Evolutionary conservation across 345 rosid species (phyloP).

Genomic region (Bruguiera gymnorhiza): DNA sequence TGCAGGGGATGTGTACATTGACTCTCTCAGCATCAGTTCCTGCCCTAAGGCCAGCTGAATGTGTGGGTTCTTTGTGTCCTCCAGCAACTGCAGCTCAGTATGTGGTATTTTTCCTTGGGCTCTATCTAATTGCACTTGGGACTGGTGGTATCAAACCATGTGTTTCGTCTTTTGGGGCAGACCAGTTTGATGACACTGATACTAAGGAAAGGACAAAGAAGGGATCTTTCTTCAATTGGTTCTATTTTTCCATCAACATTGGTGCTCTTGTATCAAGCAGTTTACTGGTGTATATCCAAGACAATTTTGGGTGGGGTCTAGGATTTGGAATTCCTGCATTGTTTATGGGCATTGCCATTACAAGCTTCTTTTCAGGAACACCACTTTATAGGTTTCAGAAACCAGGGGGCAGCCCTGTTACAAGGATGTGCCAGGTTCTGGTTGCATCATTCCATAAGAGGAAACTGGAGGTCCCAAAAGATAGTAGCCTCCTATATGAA

Average conservation of each 20-base stretch:
- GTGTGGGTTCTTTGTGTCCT: slow-evolving; percentile 61
- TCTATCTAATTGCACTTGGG: slow-evolving; percentile 84
- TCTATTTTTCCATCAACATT: slow-evolving; percentile 82
- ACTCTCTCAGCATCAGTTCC: slow-evolving; percentile 87
- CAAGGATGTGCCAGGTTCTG: slow-evolving; percentile 78
- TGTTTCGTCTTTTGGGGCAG: slow-evolving; percentile 92
- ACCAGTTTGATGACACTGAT: slow-evolving; percentile 92
- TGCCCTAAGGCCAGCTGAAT: slow-evolving; percentile 61
- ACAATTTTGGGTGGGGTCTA: slow-evolving; percentile 87
- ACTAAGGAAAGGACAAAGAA: slow-evolving; percentile 68
- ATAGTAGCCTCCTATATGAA: slow-evolving; percentile 62
- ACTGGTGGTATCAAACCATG: slow-evolving; percentile 98
- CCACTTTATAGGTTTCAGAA: slow-evolving; percentile 80
- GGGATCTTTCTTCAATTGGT: slow-evolving; percentile 96
- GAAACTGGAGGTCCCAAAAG: slow-evolving; percentile 52
- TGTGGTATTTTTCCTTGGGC: slow-evolving; percentile 74
- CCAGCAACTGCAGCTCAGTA: slow-evolving; percentile 65
- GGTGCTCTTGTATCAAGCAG: slow-evolving; percentile 88
- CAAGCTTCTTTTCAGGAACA: slow-evolving; percentile 84
- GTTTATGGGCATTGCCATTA: slow-evolving; percentile 83
- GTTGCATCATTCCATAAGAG: slow-evolving; percentile 75
- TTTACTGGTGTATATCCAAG: slow-evolving; percentile 87
- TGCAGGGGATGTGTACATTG: slow-evolving; percentile 78
- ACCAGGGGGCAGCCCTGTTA: slow-evolving; percentile 92
- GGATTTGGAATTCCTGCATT: slow-evolving; percentile 94